These are phyloP conservation scores for Coprinopsis strossmayeri DNA, from an alignment of 768 basidiomycete species.

Conservation along the genomic window DNA sequence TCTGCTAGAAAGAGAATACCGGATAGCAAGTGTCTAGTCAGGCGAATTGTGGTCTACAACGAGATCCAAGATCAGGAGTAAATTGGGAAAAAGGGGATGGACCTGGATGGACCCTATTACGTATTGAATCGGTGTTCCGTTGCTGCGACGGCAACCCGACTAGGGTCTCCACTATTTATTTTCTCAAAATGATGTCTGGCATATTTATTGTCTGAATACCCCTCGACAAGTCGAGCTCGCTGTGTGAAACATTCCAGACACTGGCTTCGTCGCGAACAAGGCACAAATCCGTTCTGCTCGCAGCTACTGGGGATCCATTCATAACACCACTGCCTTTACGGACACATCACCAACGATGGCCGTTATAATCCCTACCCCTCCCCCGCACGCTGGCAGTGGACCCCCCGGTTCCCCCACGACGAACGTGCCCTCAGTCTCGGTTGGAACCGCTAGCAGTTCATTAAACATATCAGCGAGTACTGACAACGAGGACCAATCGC, in stretches of 20 bases:
- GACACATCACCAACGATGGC: background rate
- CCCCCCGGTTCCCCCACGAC: background rate
- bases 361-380: background rate
- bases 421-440: background rate
- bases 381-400: background rate
- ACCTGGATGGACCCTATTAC: too few species aligned
- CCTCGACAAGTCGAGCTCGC: background rate
- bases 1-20: too few species aligned
- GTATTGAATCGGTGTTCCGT: too few species aligned
- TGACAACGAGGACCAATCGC: conserved; percentile 10
- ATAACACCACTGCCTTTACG: conserved; percentile 3
- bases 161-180: too few species aligned
- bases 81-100: too few species aligned
- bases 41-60: background rate
- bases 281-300: background rate
- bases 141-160: too few species aligned
- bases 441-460: background rate
- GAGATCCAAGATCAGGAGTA: too few species aligned
- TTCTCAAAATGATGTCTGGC: too few species aligned
- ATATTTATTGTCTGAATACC: background rate
- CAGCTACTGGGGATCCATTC: background rate
- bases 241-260: conserved; percentile 2
- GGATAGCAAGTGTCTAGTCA: background rate
- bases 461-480: background rate
- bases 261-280: background rate